A percentile compares a stretch with the other conserved stretches of the same genome.
Conservation (phyloP, 306 rosid genomes). For the Cajanus cajan region DNA sequence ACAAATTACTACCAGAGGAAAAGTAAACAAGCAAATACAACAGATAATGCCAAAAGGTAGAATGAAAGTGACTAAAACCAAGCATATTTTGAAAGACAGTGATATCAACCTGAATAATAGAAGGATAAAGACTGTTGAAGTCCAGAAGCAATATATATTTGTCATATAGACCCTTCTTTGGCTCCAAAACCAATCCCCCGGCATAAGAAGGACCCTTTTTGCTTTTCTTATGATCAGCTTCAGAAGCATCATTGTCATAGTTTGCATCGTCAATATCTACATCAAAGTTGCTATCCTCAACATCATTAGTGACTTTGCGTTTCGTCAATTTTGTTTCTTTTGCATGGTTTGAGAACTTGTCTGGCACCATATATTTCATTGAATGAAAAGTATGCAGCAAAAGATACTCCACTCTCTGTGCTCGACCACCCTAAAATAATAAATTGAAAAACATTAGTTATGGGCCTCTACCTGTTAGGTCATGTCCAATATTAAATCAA, state of each 20-base stretch:
- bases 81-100: constrained; percentile 12
- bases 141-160: constrained; percentile 87
- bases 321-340: constrained; percentile 65
- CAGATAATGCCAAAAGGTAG: background rate
- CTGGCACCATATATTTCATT: constrained; percentile 84
- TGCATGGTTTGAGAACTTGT: constrained; percentile 57
- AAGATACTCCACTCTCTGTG: constrained; percentile 96
- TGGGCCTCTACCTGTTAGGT: constrained; percentile 10
- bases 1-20: constrained; percentile 1
- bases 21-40: constrained; percentile 15
- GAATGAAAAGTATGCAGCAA: constrained; percentile 94
- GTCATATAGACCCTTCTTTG: constrained; percentile 95
- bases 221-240: constrained; percentile 60
- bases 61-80: background rate
- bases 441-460: constrained; percentile 7
- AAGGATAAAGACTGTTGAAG: constrained; percentile 98
- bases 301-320: constrained; percentile 50
- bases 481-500: constrained; percentile 19
- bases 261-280: constrained; percentile 53
- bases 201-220: constrained; percentile 86
- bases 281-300: constrained; percentile 50
- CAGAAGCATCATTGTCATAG: constrained; percentile 52
- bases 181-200: constrained; percentile 97
- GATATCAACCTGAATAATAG: constrained; percentile 85
- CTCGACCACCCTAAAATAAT: constrained; percentile 88